These are phyloP conservation scores for Podaxis pistillaris DNA, from an alignment of 768 basidiomycete species.

Conservation along the genomic window DNA sequence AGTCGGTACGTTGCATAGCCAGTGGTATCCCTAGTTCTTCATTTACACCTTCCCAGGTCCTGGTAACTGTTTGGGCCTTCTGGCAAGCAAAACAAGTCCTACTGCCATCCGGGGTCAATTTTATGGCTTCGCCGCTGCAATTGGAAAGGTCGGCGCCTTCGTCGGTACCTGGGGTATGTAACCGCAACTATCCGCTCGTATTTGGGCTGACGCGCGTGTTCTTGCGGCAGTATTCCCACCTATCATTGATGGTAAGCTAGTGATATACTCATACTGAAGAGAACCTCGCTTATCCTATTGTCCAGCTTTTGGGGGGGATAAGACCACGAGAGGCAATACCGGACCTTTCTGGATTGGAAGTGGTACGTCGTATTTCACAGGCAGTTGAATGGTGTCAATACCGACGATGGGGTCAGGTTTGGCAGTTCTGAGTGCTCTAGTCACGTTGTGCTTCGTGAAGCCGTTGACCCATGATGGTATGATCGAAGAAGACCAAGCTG, in stretches of 20 bases:
- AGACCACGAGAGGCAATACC: constrained; percentile 59
- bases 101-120: constrained; percentile 85
- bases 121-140: constrained; percentile 83
- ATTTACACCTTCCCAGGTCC: constrained; percentile 45
- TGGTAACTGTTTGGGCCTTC: constrained; percentile 82
- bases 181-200: not conserved
- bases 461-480: constrained; percentile 79
- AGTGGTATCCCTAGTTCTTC: not conserved
- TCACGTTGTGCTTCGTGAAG: constrained; percentile 70
- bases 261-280: not conserved
- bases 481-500: constrained; percentile 68
- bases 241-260: constrained; percentile 54
- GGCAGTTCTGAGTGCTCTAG: constrained; percentile 72
- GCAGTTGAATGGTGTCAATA: constrained; percentile 1
- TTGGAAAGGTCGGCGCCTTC: constrained; percentile 85
- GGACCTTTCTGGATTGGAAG: constrained; percentile 90
- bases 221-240: constrained; percentile 55
- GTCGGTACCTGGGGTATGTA: constrained; percentile 74
- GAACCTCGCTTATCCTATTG: constrained; percentile 11
- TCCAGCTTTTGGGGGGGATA: constrained; percentile 60
- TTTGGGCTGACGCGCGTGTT: not conserved
- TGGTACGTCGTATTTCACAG: constrained; percentile 34
- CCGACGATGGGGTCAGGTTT: constrained; percentile 39
- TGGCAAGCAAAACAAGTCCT: constrained; percentile 83
- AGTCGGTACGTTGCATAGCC: constrained; percentile 45